A percentile compares a stretch with the other conserved stretches of the same genome.
These are phyloP conservation scores for Lachancea sp. DNA, from an alignment of 805 yeast species.

Conservation along the genomic window DNA sequence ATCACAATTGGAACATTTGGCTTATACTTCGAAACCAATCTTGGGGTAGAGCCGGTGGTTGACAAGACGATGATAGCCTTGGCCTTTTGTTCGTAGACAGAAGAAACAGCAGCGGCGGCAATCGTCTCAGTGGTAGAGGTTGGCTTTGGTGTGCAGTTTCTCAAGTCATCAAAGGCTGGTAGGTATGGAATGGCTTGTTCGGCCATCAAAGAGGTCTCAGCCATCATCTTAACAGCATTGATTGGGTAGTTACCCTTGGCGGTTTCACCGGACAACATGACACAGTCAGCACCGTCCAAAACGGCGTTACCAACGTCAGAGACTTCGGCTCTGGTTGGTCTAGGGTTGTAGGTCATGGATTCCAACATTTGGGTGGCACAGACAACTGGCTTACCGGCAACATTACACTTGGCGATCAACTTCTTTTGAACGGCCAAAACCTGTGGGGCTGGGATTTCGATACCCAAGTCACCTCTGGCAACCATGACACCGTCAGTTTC, in stretches of 20 bases:
- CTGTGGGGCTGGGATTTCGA: constrained; percentile 98
- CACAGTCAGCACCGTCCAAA: constrained; percentile 99
- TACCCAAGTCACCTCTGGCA: constrained; percentile 99
- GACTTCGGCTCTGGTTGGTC: constrained; percentile 99
- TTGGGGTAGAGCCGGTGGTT: constrained; percentile 91
- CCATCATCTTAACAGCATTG: constrained; percentile 98
- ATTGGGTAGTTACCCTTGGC: constrained; percentile 99
- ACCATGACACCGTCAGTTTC: constrained; percentile 99
- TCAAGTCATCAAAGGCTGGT: constrained; percentile 77
- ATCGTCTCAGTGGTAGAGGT: constrained; percentile 92
- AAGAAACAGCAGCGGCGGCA: constrained; percentile 94
- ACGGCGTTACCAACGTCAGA: constrained; percentile 99
- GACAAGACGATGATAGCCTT: constrained; percentile 95
- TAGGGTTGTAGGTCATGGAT: constrained; percentile 98
- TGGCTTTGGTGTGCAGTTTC: constrained; percentile 80
- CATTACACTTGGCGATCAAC: constrained; percentile 97
- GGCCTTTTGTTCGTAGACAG: constrained; percentile 93
- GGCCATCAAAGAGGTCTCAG: constrained; percentile 91
- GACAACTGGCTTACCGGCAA: constrained; percentile 98
- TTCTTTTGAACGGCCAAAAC: constrained; percentile 98
- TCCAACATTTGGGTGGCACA: constrained; percentile 99
- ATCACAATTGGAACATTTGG: constrained; percentile 95
- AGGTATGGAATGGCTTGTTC: constrained; percentile 94
- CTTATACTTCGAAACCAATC: constrained; percentile 95
- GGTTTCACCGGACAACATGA: constrained; percentile 98